Evolutionary conservation across 345 rosid genomes (phyloP).

Genomic region (Boechera retrofracta): DNA sequence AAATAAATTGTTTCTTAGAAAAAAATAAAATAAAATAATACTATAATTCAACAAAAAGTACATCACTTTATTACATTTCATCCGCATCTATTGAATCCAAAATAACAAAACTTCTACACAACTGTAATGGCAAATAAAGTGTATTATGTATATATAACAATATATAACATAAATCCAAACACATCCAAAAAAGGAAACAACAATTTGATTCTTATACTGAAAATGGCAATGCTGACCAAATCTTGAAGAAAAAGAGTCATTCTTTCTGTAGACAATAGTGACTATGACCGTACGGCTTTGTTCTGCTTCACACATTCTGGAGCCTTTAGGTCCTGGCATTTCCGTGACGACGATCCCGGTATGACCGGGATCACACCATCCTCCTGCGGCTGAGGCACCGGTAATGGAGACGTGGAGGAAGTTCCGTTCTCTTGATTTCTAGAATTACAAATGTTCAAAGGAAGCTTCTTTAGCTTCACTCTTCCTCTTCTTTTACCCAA

Average conservation of each 20-base stretch:
- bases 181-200: conserved; percentile 35
- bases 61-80: conserved; percentile 26
- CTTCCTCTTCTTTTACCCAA: conserved; percentile 75
- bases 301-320: conserved; percentile 77
- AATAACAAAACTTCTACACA: conserved; percentile 19
- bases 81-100: conserved; percentile 26
- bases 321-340: conserved; percentile 78
- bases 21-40: neutral
- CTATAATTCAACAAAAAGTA: neutral
- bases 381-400: conserved; percentile 48
- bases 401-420: conserved; percentile 37
- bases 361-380: conserved; percentile 53
- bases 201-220: conserved; percentile 31
- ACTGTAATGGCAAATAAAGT: conserved; percentile 16
- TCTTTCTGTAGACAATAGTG: neutral
- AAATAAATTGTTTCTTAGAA: neutral
- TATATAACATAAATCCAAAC: conserved; percentile 27
- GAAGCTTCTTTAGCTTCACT: conserved; percentile 81
- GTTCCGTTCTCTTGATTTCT: conserved; percentile 59
- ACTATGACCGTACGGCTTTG: conserved; percentile 68
- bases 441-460: conserved; percentile 70
- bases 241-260: conserved; percentile 9
- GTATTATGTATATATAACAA: conserved; percentile 14
- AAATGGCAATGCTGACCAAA: conserved; percentile 38
- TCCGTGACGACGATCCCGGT: conserved; percentile 54